Evolutionary conservation across 2,329 filamentous ascomycete genomes (phyloP), one percentile per base, ranked within the genome.

Genomic region (Exophiala spinifera): DNA sequence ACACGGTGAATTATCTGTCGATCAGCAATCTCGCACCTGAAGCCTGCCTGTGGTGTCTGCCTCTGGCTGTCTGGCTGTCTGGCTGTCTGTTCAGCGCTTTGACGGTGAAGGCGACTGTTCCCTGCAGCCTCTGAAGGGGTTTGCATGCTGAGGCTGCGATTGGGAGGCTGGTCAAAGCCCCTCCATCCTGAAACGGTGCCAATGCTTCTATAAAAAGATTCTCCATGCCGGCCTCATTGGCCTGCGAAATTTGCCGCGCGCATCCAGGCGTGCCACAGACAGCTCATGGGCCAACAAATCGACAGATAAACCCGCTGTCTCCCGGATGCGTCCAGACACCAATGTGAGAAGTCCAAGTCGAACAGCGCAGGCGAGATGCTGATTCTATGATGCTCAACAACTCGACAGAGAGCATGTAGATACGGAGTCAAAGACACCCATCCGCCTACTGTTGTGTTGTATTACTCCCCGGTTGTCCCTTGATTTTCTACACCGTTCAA

Each of bases 241-340:
- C 13, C 15, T 15, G 25, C 28, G n/a, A 56, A 57, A 57, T 57
- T 57, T 57, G 50, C 51, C 51, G 55, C 51, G 55, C 55, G 51
- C 51, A 57, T 57, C 51, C 55, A 55, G 14, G 3, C 34, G 10
- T 13, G 23, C 7, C 23, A 19, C 51, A 43, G 4, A 10, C 19
- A 13, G 8, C 10, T 11, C 20, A 44, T 28, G 20, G 20, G 19
- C 42, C 42, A 44, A 25, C 20, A 21, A n/a, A 44, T 44, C 17
- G 37, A 42, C 39, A 25, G n/a, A 23, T 21, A 11, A 20, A 44
- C 19, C 40, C 4, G 21, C 40, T 44, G 21, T 21, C 40, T 37
- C 34, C 34, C 34, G 34, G 15, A 5, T n/a, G 34, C 11, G 36
- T n/a, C 36, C 10, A 39, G 13, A 15, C 17, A n/a, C 36, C 36